Base-by-base conservation (phyloP, 2,329 filamentous ascomycete genomes). In the Knufia petricola region DNA sequence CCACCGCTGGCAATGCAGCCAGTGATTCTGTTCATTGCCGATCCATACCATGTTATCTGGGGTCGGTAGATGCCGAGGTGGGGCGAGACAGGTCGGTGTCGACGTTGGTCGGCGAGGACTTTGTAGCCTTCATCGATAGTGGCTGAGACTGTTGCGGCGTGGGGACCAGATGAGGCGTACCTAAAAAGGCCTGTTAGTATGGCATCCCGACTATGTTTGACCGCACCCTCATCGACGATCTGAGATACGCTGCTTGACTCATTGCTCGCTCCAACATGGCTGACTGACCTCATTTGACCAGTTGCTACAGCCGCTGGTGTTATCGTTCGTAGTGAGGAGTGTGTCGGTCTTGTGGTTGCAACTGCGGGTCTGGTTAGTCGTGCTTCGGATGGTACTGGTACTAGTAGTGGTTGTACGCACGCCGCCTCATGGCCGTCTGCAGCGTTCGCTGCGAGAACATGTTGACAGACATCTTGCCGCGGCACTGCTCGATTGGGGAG, bases 61-160 rank as follows among this genome's bases (percentile, higher is more conserved):
- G 84, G 78, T 66, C 80, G 77, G 81, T 95, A 95, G 77, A 94
- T 89, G 62, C 71, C 66, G 55, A 95, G 79, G 65, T 95, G 88
- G 48, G 89, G 89, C 39, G 87, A 77, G 60, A 95, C 76, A 64
- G 89, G 89, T 46, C 89, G 89, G 62, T 76, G 69, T 49, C 83
- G 76, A 61, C 89, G 89, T 74, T 95, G 89, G 63, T 79, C 73
- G 61, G 78, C 82, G 64, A 95, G 86, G 69, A 94, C 79, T 58
- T 76, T 64, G 56, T 77, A 61, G 55, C 69, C 77, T 53, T 82
- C 72, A 46, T 66, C 59, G 46, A 69, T 66, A 52, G 76, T 71
- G 60, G 84, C 59, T 49, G 80, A 81, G 34, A 78, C 40, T 32
- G 57, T 53, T 20, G 54, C 44, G 42, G 58, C 51, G 42, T 38